Conservation (phyloP, 2,329 filamentous ascomycete genomes). For the Parastagonospora nodorum region DNA sequence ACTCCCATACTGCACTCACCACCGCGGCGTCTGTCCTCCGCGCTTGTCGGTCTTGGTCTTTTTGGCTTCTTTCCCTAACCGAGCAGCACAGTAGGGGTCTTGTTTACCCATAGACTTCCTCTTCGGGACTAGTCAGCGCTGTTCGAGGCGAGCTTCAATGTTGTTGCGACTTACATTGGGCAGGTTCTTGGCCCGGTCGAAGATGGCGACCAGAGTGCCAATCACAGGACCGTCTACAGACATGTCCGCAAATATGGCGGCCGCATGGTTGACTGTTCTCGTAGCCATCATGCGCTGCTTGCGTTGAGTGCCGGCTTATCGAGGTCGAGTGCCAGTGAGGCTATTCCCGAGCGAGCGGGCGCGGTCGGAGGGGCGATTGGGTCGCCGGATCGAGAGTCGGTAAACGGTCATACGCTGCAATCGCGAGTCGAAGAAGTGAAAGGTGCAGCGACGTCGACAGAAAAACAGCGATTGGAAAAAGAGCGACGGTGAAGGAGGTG, state of each 20-base stretch:
- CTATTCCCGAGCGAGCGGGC: no score
- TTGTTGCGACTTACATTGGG: slow-evolving; percentile 64
- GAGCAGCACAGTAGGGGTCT: slow-evolving; percentile 93
- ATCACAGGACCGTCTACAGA: slow-evolving; percentile 90
- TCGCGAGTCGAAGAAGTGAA: slow-evolving; percentile 7
- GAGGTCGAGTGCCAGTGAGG: neutral
- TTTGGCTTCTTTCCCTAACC: slow-evolving; percentile 94
- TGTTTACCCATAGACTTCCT: slow-evolving; percentile 98
- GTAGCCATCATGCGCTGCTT: slow-evolving; percentile 40
- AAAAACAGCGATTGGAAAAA: slow-evolving; percentile 25
- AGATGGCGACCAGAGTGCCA: slow-evolving; percentile 87
- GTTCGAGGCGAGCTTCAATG: neutral
- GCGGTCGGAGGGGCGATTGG: neutral
- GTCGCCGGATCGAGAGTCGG: slow-evolving; percentile 6
- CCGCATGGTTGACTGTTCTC: slow-evolving; percentile 68
- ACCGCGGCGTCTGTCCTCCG: slow-evolving; percentile 93
- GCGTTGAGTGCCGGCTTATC: neutral
- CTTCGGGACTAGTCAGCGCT: neutral
- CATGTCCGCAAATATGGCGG: slow-evolving; percentile 94
- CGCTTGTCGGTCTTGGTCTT: slow-evolving; percentile 94
- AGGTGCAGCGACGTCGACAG: slow-evolving; percentile 8
- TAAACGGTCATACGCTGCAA: slow-evolving; percentile 28
- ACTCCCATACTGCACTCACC: slow-evolving; percentile 62
- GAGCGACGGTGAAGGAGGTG: slow-evolving; percentile 5
- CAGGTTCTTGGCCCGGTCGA: slow-evolving; percentile 95